These are phyloP conservation scores for Colletotrichum graminicola DNA, from an alignment of 2,329 filamentous ascomycete genomes.

Conservation along the genomic window DNA sequence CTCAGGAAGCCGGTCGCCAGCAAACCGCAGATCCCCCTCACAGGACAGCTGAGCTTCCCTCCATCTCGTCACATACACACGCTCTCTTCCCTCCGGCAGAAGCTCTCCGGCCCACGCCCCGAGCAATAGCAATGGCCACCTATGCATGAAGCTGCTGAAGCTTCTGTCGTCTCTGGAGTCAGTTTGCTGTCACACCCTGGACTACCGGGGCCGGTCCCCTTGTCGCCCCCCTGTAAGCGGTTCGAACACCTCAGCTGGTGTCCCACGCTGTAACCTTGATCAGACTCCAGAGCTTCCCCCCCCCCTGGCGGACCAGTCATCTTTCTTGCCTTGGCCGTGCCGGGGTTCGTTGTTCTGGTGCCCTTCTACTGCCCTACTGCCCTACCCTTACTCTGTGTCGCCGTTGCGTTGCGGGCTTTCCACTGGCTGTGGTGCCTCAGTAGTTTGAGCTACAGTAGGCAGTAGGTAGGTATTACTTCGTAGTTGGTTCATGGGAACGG, in stretches of 20 bases:
- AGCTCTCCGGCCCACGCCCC: background rate
- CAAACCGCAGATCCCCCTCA: background rate
- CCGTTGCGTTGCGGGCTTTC: background rate
- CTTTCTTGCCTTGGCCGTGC: background rate
- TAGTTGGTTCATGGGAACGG: background rate
- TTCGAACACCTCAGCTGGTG: slow-evolving; percentile 3
- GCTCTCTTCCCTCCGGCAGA: background rate
- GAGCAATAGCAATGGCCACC: slow-evolving; percentile 16
- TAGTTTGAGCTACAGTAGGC: no score
- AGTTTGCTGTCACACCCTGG: slow-evolving; percentile 27
- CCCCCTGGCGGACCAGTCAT: slow-evolving; percentile 1
- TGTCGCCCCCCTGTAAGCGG: slow-evolving; percentile 15
- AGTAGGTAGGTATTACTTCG: background rate
- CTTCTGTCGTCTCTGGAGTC: slow-evolving; percentile 38
- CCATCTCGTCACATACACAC: no score
- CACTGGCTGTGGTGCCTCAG: background rate
- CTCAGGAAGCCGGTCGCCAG: background rate
- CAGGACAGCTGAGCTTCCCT: background rate
- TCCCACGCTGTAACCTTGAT: slow-evolving; percentile 6
- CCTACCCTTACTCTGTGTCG: background rate
- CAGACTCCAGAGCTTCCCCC: background rate
- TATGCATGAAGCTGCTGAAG: slow-evolving; percentile 40
- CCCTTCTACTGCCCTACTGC: no score
- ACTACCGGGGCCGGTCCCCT: slow-evolving; percentile 18
- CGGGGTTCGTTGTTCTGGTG: slow-evolving; percentile 27